Conservation (phyloP, 805 yeast genomes). For the Teunomyces kruisii region DNA sequence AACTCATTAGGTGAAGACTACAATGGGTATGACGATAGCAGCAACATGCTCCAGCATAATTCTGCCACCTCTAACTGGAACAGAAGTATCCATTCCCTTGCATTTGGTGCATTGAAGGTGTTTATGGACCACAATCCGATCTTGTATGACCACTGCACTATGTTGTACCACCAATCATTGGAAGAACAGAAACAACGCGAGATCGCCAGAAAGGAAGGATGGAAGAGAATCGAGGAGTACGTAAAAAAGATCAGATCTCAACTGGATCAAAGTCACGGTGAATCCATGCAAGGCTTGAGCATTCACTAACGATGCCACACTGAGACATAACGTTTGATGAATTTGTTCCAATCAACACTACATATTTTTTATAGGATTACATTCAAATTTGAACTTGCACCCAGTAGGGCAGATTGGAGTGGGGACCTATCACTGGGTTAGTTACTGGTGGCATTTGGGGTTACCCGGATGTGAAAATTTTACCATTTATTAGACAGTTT, state of each 20-base stretch:
- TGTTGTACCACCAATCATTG: constrained; percentile 75
- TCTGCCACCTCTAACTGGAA: constrained; percentile 78
- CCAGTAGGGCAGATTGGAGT: too few relatives aligned
- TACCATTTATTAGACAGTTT: neutral
- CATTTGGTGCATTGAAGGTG: constrained; percentile 85
- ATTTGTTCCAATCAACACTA: neutral
- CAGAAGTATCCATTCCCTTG: constrained; percentile 86
- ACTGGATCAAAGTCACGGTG: constrained; percentile 2
- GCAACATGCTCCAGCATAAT: constrained; percentile 40
- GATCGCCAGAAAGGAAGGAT: constrained; percentile 61
- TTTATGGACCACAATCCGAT: constrained; percentile 92
- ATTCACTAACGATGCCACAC: neutral
- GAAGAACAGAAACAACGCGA: constrained; percentile 70
- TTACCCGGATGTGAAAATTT: constrained; percentile 8
- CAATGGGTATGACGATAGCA: constrained; percentile 32
- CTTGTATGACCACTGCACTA: constrained; percentile 89
- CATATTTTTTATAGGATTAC: constrained; percentile 3
- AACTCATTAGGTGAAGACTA: constrained; percentile 21
- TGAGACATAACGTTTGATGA: neutral
- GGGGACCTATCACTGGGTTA: too few relatives aligned
- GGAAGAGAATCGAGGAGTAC: constrained; percentile 67
- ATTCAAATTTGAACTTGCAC: neutral
- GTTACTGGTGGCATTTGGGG: neutral
- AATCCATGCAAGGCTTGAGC: constrained; percentile 3
- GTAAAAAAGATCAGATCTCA: constrained; percentile 36